phyloP scores from a whole-genome alignment of 495 filamentous ascomycete species.

The Sphaerosporella brunnea region DNA sequence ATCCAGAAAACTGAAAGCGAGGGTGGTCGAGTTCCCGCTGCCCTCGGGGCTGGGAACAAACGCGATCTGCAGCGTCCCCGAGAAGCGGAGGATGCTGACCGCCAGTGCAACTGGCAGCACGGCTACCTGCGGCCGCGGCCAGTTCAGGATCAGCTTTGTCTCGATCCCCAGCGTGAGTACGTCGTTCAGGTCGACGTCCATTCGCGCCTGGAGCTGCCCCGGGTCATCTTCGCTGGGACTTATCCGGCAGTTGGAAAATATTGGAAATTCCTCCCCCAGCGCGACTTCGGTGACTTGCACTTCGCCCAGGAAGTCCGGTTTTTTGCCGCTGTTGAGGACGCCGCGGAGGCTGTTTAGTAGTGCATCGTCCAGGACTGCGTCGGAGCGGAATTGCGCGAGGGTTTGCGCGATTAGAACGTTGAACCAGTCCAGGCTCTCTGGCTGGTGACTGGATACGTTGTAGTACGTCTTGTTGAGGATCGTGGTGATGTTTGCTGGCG shows the following conservation, averaged over 20 bases:
- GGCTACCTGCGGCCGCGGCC: slow-evolving; percentile 70
- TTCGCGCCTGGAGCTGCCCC: slow-evolving; percentile 66
- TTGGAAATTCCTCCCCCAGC: slow-evolving; percentile 90
- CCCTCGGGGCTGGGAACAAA: slow-evolving; percentile 53
- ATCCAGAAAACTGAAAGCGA: slow-evolving; percentile 86
- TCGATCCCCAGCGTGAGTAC: slow-evolving; percentile 87
- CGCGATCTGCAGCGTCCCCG: slow-evolving; percentile 78
- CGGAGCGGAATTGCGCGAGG: slow-evolving; percentile 81
- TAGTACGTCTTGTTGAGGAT: slow-evolving; percentile 96
- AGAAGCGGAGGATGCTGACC: slow-evolving; percentile 82
- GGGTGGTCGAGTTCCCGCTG: slow-evolving; percentile 42
- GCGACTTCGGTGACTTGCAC: slow-evolving; percentile 86
- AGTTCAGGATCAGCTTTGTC: slow-evolving; percentile 85
- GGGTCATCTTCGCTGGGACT: slow-evolving; percentile 65
- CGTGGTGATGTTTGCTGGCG: slow-evolving; percentile 60
- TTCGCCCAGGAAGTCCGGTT: slow-evolving; percentile 80
- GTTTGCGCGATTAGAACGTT: slow-evolving; percentile 95
- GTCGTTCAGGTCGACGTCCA: slow-evolving; percentile 94
- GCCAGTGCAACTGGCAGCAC: slow-evolving; percentile 85
- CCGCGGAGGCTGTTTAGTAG: slow-evolving; percentile 87
- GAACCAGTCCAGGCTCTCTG: slow-evolving; percentile 99
- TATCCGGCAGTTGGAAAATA: slow-evolving; percentile 95
- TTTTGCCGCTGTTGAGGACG: slow-evolving; percentile 64
- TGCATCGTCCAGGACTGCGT: slow-evolving; percentile 76
- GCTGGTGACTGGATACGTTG: slow-evolving; percentile 86